Base-by-base conservation (phyloP, 2,329 filamentous ascomycete genomes). In the Cercospora berteroae region DNA sequence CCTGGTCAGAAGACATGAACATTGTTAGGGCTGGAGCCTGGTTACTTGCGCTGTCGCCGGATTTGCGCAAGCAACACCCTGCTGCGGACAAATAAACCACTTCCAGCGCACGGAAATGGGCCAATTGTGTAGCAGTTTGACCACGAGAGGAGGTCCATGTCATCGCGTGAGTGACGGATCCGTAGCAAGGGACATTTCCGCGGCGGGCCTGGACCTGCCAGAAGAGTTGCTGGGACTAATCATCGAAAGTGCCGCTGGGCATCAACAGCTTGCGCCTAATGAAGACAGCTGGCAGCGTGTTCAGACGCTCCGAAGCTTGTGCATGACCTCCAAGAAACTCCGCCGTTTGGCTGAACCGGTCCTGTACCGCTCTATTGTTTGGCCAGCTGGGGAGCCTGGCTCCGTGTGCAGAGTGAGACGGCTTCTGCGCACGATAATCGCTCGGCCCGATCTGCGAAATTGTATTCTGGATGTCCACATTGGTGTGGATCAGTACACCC, bases 191-290 rank as follows among this genome's bases (percentile, higher is more conserved):
- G 36, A 66, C 9, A 10, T 48, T 13, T 8, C 58, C 33, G 13
- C 58, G 23, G 5, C 20, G 33, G 58, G 31, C 23, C 33, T 16
- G 18, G 58, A 48, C n/a, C 48, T 69, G 20, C 67, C 67, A 23
- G 57, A 65, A 23, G 63, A 69, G 52, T 20, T 71, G n/a, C 60
- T 69, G 18, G 50, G 52, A 44, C 27, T 18, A 7, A 62, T 69
- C 12, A 59, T 68, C 13, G 65, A 62, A 16, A 36, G 66, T 12
- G 29, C 50, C n/a, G 39, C 27, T 36, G 29, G 25, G 44, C 42
- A 42, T 18, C 27, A 33, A 29, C 52, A 57, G 52, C 29, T 29
- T 33, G 52, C 52, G 20, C 29, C 9, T 39, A 33, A 29, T 33
- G 29, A 25, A 9, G 63, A 50, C 8, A 16, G 20, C 44, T 42